Base-by-base conservation (phyloP, 345 rosid species). In the Rhodamnia argentea region DNA sequence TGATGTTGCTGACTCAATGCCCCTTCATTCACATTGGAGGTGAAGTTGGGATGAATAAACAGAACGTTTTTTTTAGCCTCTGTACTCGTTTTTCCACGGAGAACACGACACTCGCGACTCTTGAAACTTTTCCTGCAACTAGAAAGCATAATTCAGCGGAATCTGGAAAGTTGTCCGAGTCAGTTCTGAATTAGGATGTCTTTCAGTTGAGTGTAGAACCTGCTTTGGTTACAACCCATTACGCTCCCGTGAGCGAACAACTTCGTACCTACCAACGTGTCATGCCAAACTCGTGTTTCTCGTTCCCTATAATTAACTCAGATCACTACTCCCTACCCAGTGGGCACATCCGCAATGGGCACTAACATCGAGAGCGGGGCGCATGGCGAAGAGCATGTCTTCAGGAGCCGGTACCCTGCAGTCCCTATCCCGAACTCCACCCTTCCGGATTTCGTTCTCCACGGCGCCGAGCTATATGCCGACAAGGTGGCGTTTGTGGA, bases 401-500 rank as follows among this genome's bases (percentile, higher is more conserved):
- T 97, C 90, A 90, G 92, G 70, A 95, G 98, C 92, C 87, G 85
- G 12, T 89, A 90, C 78, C 94, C 96, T 6, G 83, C 93, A 2
- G 96, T 94, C 57, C 90, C 94, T 0, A 93, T 97, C 78, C 99
- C 96, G 0, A 92, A 93, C 78, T 37, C 92, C 83, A 94, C 96
- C 12, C 82, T 96, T 89, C 98, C 99, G 5, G 96, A 96, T 57
- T 97, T 94, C 86, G 98, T 96, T 44, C 96, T 98, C 60, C 91
- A 94, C 82, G 96, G 93, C 83, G 98, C 94, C 23, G 97, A 96
- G 60, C 83, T 90, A 75, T 95, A 87, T 84, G 92, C 89, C 29
- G 95, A 94, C 86, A 93, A 93, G 88, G 95, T 94, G 13, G 99
- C 99, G 2, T 96, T 96, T 76, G 95, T 95, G 82, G 99, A 98